These are phyloP conservation scores for Hypoxylon lienhwacheense DNA, from an alignment of 495 filamentous ascomycete genomes.

Conservation along the genomic window DNA sequence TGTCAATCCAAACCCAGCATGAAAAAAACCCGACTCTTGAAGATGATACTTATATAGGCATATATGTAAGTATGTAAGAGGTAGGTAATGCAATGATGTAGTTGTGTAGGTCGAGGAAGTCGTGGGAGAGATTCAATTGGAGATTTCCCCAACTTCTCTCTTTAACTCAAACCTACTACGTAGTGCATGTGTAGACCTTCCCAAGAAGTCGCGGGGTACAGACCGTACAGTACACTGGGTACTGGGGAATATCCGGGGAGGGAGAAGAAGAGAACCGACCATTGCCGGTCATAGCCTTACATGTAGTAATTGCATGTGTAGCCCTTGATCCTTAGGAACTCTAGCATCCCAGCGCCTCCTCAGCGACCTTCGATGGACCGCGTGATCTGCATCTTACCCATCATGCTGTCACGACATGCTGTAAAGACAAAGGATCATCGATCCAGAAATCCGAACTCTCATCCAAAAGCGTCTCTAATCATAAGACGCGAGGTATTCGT, in stretches of 20 bases:
- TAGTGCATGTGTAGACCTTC: no score
- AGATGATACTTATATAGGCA: no score
- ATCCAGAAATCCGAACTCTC: no score
- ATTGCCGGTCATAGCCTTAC: constrained; percentile 37
- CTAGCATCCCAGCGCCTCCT: no score
- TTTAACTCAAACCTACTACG: no score
- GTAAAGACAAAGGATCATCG: constrained; percentile 5
- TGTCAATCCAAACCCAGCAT: background rate
- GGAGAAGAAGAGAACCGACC: constrained; percentile 26
- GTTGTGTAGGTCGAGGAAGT: no score
- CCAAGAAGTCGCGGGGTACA: no score
- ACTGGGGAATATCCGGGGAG: constrained; percentile 2
- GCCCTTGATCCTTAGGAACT: background rate
- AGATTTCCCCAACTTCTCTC: constrained; percentile 22
- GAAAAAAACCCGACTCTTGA: background rate
- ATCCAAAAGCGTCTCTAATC: background rate
- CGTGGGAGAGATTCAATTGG: constrained; percentile 18
- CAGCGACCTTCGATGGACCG: constrained; percentile 13
- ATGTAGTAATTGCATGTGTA: no score
- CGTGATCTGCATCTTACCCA: constrained; percentile 4
- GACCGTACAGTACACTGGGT: constrained; percentile 31
- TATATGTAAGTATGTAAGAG: no score
- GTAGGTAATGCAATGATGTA: no score
- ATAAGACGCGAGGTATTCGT: no score
- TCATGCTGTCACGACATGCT: background rate